Conservation (phyloP, 306 rosid species). For the Clitoria ternatea region DNA sequence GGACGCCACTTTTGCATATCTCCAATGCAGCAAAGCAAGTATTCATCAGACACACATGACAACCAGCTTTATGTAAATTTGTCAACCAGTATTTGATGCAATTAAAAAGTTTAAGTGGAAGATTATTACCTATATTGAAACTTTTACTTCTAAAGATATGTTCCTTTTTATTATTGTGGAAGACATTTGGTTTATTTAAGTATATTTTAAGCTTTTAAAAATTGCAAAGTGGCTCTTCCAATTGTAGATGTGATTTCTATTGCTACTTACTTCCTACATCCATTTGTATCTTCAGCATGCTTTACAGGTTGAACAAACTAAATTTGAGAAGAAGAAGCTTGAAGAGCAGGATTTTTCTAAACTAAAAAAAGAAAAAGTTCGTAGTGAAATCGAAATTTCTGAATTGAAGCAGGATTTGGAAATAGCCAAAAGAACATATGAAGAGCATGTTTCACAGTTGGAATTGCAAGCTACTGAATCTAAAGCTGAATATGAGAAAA, state of each 20-base stretch:
- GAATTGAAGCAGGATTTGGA: conserved; percentile 63
- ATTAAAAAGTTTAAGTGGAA: background rate
- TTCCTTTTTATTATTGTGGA: conserved; percentile 1
- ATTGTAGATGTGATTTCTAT: background rate
- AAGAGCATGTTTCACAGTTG: conserved; percentile 49
- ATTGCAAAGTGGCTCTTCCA: background rate
- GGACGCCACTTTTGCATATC: background rate
- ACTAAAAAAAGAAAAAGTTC: conserved; percentile 66
- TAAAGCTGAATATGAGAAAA: conserved; percentile 53
- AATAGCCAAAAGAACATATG: conserved; percentile 48
- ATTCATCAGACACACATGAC: background rate
- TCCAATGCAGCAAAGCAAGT: conserved; percentile 9
- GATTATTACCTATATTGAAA: conserved; percentile 20
- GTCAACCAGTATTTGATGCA: background rate
- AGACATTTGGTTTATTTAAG: conserved; percentile 5
- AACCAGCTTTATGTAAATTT: background rate
- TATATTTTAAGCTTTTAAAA: conserved; percentile 11
- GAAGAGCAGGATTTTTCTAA: conserved; percentile 70
- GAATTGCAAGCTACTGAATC: conserved; percentile 63
- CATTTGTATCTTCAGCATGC: conserved; percentile 23
- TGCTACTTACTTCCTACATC: conserved; percentile 23
- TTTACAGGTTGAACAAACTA: conserved; percentile 61
- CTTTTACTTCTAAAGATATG: background rate
- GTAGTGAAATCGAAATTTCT: conserved; percentile 54
- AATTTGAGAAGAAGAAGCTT: conserved; percentile 65